Base-by-base conservation (phyloP, 2,329 filamentous ascomycete genomes). In the Rutstroemia sp. region DNA sequence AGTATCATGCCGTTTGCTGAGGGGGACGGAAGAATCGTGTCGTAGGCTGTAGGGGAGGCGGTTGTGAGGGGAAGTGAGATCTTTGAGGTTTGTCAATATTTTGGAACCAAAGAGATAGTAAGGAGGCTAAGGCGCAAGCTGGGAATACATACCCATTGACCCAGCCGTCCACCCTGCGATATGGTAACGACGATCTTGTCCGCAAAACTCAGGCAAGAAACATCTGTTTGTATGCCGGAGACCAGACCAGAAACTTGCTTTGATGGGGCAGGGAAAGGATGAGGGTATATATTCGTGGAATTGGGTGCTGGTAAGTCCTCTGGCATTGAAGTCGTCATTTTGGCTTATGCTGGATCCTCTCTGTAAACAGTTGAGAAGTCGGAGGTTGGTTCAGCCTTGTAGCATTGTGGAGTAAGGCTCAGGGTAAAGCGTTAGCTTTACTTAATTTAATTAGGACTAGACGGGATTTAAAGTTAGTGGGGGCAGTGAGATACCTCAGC, bases 101-200 rank as follows among this genome's bases (percentile, higher is more conserved):
- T 19, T 50, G 30, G 4, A 7, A 12, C 12, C 14, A 4, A 5
- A 21, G 46, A 9, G 14, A 9, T 3, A 38, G 21, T 12, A 8
- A 38, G 21, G 42, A 48, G 14, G 42, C 17, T 7, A 10, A 16
- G 6, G 16, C n/a, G n/a, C n/a, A n/a, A n/a, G n/a, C n/a, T n/a
- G 1, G 14, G 48, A 27, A 34, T 50, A 69, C 75, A 54, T 76
- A 96, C 91, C 94, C 94, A 99, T 78, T 97, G 94, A 19, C 89
- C 88, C 48, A 97, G 74, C 58, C 86, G 82, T 6, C 92, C 92
- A 59, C 86, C 82, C 73, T 97, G 94, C 0, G 88, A 89, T 58
- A 97, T 80, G 1, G 91, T 96, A 60, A 99, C 76, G 65, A 99
- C 74, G 65, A 99, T 90, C 72, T 90, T 95, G 78, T 97, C 94